These are phyloP conservation scores for Pochonia chlamydosporia DNA, from an alignment of 2,329 filamentous ascomycete genomes.

Conservation along the genomic window DNA sequence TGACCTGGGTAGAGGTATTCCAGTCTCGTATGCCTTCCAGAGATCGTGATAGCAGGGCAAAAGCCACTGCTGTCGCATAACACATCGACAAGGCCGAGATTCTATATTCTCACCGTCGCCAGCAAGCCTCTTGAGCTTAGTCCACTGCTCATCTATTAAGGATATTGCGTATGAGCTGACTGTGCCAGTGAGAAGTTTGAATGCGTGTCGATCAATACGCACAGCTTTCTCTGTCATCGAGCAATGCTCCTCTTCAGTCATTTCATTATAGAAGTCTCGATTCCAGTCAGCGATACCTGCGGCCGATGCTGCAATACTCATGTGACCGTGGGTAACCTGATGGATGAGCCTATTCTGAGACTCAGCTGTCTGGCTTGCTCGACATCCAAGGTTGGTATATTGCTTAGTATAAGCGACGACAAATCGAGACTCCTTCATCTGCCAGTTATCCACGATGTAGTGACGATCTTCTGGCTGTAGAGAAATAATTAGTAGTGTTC, in stretches of 20 bases:
- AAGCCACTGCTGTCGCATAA: too few relatives aligned
- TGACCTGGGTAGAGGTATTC: too few relatives aligned
- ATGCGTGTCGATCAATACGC: neutral
- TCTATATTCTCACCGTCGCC: neutral
- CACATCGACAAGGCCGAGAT: neutral
- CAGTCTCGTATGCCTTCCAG: too few relatives aligned
- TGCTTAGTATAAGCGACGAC: too few relatives aligned
- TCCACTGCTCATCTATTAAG: neutral
- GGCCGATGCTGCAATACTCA: neutral
- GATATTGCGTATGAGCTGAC: neutral
- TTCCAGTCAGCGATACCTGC: neutral
- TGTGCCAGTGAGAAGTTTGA: neutral
- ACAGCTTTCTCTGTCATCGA: neutral
- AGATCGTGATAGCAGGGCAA: too few relatives aligned
- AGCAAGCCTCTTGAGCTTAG: neutral
- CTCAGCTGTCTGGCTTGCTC: neutral
- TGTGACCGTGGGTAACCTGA: neutral
- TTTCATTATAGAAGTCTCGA: neutral
- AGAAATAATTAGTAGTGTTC: too few relatives aligned
- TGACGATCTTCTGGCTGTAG: too few relatives aligned
- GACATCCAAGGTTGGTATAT: neutral
- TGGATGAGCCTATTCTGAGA: neutral
- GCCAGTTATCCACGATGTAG: too few relatives aligned
- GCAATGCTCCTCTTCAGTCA: neutral
- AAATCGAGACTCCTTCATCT: too few relatives aligned